A percentile compares a stretch with the other conserved stretches of the same genome.
Evolutionary conservation across 345 rosid species (phyloP).

Genomic region (Corchorus olitorius): DNA sequence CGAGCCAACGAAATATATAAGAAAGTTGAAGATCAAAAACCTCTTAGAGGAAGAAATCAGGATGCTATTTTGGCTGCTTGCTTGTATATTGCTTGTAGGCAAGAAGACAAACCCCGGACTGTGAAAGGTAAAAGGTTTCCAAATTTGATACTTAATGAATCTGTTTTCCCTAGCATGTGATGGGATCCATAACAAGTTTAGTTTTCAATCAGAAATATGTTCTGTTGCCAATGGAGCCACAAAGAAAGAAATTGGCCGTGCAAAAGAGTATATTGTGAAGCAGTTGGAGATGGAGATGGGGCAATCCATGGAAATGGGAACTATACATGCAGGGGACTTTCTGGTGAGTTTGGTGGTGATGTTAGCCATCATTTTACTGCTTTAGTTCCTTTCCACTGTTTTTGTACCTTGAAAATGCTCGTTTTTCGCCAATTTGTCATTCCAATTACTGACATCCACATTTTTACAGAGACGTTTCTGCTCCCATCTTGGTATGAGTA

Average conservation of each 20-base stretch:
- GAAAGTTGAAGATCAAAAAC: constrained; percentile 96
- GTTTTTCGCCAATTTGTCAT: neutral
- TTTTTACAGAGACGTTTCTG: constrained; percentile 23
- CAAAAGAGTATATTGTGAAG: constrained; percentile 52
- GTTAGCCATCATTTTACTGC: neutral
- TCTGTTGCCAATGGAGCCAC: constrained; percentile 27
- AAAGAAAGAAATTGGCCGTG: constrained; percentile 58
- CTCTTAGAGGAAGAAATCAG: constrained; percentile 98
- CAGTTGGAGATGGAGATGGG: constrained; percentile 49
- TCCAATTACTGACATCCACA: neutral
- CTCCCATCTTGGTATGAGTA: constrained; percentile 24
- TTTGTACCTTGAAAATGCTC: neutral
- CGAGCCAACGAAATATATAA: constrained; percentile 98
- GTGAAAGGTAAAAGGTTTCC: constrained; percentile 69
- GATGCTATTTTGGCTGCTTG: constrained; percentile 98
- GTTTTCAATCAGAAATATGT: constrained; percentile 21
- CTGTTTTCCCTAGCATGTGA: neutral
- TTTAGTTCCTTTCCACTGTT: neutral
- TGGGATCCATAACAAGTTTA: neutral
- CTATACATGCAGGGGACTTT: constrained; percentile 30
- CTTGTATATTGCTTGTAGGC: constrained; percentile 95
- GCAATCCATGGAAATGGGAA: constrained; percentile 50
- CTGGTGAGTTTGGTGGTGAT: constrained; percentile 15
- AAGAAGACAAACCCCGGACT: constrained; percentile 97
- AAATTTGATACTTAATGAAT: neutral